Percentiles rank a stretch among this genome's conserved stretches.
phyloP scores from a whole-genome alignment of 1,284 basidiomycete species.

The Lignosus rhinocerotis region DNA sequence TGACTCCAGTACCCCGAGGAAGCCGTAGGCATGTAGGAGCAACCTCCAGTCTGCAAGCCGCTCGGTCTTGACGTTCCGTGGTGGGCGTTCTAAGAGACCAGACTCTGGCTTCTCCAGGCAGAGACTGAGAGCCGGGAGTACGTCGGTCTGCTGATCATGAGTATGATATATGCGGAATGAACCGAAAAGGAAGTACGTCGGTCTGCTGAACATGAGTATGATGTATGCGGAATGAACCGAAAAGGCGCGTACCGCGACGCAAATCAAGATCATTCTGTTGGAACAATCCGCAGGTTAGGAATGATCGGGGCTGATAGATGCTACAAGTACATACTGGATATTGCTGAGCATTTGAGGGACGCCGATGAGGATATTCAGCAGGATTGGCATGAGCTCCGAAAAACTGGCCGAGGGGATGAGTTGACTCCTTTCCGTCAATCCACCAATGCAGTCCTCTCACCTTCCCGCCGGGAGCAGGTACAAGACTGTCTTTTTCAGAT shows the following conservation, averaged over 20 bases:
- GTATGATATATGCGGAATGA: no score
- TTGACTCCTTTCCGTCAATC: background rate
- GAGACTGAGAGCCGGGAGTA: slow-evolving; percentile 48
- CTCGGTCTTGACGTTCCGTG: slow-evolving; percentile 58
- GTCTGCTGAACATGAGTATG: slow-evolving; percentile 43
- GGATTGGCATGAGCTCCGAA: slow-evolving; percentile 67
- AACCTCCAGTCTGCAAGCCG: slow-evolving; percentile 48
- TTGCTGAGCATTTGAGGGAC: slow-evolving; percentile 50
- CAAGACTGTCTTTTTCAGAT: slow-evolving; percentile 54
- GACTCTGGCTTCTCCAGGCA: slow-evolving; percentile 53
- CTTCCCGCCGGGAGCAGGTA: slow-evolving; percentile 50
- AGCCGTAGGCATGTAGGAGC: slow-evolving; percentile 63
- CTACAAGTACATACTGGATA: slow-evolving; percentile 38
- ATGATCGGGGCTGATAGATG: background rate
- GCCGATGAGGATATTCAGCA: slow-evolving; percentile 50
- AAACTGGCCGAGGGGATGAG: slow-evolving; percentile 37
- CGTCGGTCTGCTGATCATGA: slow-evolving; percentile 47
- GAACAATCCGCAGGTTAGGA: background rate
- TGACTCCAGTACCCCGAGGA: slow-evolving; percentile 60
- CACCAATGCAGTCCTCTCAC: slow-evolving; percentile 17
- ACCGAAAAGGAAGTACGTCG: slow-evolving; percentile 48
- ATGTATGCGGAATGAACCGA: background rate
- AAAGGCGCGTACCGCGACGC: slow-evolving; percentile 38
- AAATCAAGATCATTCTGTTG: slow-evolving; percentile 55
- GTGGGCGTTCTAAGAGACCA: slow-evolving; percentile 55